Base-by-base conservation (phyloP, 805 yeast species). In the Suhomyces kilbournensis region DNA sequence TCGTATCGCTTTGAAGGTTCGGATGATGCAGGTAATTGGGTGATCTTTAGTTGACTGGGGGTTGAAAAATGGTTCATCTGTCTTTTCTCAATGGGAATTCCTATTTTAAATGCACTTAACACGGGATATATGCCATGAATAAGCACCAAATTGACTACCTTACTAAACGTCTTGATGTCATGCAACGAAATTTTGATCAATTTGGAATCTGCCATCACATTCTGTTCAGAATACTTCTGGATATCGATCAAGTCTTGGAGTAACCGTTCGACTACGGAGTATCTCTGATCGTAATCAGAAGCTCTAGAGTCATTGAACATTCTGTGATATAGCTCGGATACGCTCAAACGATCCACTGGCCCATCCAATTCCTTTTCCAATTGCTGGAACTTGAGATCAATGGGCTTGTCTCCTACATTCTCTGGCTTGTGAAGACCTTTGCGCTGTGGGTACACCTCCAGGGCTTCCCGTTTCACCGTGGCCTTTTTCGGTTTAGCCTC, bases 111-210 rank as follows among this genome's bases (percentile, higher is more conserved):
- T 1, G 65, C 53, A 0, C 84, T 80, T 0, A 90, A 55, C 48
- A 81, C 79, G 0, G 91, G 82, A 58, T 86, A 86, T 0, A 93
- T 75, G 0, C 96, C 92, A 56, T 84, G 86, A 1, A 86, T 67
- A 0, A 91, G 81, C 1, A 92, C 73, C 9, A 86, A 53, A 56
- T 85, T 86, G 17, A 87, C 66, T 44, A 93, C 63, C 20, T 76
- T 79, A 34, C 87, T 85, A 51, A 94, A 80, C 3, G 82, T 78
- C 63, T 84, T 87, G 78, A 93, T 84, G 65, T 94, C 98, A 60
- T 90, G 91, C 8, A 93, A 74, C 0, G 97, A 89, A 14, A 93
- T 85, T 7, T 86, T 74, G 9, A 88, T 74, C 47, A 80, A 57
- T 46, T 69, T 64, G 42, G 60, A 57, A 53, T 76, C 74, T 3